A percentile compares a stretch with the other conserved stretches of the same genome.
Evolutionary conservation across 2,329 filamentous ascomycete species (phyloP).

Genomic region (Trichothecium sympodiale): DNA sequence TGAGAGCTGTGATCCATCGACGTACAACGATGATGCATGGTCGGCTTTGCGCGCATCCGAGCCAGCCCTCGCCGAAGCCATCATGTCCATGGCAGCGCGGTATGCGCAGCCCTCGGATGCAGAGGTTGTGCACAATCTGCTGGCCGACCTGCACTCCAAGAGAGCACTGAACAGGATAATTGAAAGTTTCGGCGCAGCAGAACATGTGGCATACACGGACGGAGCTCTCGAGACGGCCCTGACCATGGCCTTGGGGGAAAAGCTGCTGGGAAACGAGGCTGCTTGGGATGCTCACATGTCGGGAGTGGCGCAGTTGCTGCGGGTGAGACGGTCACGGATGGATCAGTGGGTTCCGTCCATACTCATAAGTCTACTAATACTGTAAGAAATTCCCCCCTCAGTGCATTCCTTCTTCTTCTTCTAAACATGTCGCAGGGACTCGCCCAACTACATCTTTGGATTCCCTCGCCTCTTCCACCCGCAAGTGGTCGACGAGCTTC

Average conservation of each 20-base stretch:
- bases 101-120: too few relatives aligned
- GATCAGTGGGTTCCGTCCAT: not conserved
- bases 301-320: not conserved
- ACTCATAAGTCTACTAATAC: not conserved
- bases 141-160: not conserved
- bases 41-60: too few relatives aligned
- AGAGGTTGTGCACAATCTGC: too few relatives aligned
- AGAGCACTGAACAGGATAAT: not conserved
- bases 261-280: slow-evolving; percentile 2
- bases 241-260: slow-evolving; percentile 5
- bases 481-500: not conserved
- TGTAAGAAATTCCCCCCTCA: too few relatives aligned
- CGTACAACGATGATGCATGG: too few relatives aligned
- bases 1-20: too few relatives aligned
- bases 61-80: too few relatives aligned
- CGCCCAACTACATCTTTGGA: not conserved
- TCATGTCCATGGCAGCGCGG: too few relatives aligned
- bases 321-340: not conserved
- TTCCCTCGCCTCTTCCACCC: slow-evolving; percentile 1
- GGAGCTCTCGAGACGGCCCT: slow-evolving; percentile 1
- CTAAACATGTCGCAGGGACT: slow-evolving; percentile 1
- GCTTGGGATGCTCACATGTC: slow-evolving; percentile 5
- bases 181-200: slow-evolving; percentile 1
- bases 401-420: too few relatives aligned
- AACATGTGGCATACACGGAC: slow-evolving; percentile 2